These are phyloP conservation scores for Hymenotorrendiella dingleyae DNA, from an alignment of 2,329 filamentous ascomycete genomes.

Conservation along the genomic window DNA sequence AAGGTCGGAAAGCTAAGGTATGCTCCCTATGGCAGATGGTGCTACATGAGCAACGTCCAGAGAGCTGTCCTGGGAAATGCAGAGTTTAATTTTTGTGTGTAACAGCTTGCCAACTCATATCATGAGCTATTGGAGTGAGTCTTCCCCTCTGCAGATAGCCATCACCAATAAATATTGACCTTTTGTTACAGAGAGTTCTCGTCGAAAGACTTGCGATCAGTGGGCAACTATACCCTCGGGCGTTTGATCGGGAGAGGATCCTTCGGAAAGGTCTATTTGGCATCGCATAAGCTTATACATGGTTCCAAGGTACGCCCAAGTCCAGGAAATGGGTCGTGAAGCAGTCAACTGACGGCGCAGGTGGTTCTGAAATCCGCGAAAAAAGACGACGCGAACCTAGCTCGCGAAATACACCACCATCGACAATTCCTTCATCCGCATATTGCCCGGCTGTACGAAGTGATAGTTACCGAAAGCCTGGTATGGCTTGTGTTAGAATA, in stretches of 20 bases:
- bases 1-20: constrained; percentile 58
- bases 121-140: constrained; percentile 89
- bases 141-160: not conserved
- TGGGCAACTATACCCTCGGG: constrained; percentile 92
- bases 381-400: constrained; percentile 91
- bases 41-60: not conserved
- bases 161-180: constrained; percentile 17
- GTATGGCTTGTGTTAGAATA: constrained; percentile 98
- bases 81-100: constrained; percentile 30
- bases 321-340: too few relatives aligned
- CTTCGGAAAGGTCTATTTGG: constrained; percentile 97
- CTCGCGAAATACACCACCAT: constrained; percentile 96
- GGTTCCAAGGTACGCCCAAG: constrained; percentile 86
- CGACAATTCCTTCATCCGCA: constrained; percentile 96
- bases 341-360: constrained; percentile 42
- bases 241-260: constrained; percentile 93
- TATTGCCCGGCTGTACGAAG: constrained; percentile 93
- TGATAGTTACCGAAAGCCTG: constrained; percentile 89
- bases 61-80: not conserved
- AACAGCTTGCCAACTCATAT: constrained; percentile 91
- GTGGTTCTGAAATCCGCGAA: constrained; percentile 98
- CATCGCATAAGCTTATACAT: constrained; percentile 95
- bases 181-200: constrained; percentile 72
- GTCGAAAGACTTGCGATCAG: constrained; percentile 80
- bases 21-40: constrained; percentile 7